phyloP scores from a whole-genome alignment of 2,329 filamentous ascomycete species.

The Setomelanomma holmii region DNA sequence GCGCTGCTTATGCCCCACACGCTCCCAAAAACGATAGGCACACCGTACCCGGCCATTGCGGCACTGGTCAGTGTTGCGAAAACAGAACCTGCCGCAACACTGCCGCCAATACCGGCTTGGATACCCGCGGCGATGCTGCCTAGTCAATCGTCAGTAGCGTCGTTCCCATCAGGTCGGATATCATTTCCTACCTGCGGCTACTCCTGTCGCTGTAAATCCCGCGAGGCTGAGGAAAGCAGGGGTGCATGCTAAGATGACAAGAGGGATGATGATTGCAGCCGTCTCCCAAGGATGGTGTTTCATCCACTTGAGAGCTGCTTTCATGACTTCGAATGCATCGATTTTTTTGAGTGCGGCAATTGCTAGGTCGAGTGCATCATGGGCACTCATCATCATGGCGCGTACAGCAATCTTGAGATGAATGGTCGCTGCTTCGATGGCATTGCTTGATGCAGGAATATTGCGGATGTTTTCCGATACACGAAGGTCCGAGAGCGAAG shows the following conservation, averaged over 20 bases:
- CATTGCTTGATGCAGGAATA: not conserved
- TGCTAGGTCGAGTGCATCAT: not conserved
- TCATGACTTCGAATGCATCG: not conserved
- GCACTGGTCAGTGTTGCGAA: conserved; percentile 36
- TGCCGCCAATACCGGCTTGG: conserved; percentile 29
- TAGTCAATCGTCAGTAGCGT: not conserved
- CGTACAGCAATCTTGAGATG: not conserved
- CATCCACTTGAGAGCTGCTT: conserved; percentile 5
- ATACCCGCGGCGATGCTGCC: conserved; percentile 30
- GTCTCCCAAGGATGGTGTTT: conserved; percentile 8
- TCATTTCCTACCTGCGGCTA: conserved; percentile 6
- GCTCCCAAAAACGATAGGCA: conserved; percentile 13
- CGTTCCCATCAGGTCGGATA: not conserved
- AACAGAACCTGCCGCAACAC: conserved; percentile 21
- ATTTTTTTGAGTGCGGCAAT: not conserved
- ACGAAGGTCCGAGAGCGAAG: too few species aligned
- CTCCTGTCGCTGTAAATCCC: conserved; percentile 11
- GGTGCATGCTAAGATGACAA: conserved; percentile 4
- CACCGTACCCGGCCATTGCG: conserved; percentile 31
- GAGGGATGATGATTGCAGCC: conserved; percentile 4
- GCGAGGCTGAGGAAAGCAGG: conserved; percentile 1
- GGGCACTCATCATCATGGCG: not conserved
- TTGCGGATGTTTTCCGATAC: too few species aligned
- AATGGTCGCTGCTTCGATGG: not conserved
- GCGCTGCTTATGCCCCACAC: not conserved